Evolutionary conservation across 306 rosid genomes (phyloP), one percentile per base, ranked within the genome.

Genomic region (Rosa persica): DNA sequence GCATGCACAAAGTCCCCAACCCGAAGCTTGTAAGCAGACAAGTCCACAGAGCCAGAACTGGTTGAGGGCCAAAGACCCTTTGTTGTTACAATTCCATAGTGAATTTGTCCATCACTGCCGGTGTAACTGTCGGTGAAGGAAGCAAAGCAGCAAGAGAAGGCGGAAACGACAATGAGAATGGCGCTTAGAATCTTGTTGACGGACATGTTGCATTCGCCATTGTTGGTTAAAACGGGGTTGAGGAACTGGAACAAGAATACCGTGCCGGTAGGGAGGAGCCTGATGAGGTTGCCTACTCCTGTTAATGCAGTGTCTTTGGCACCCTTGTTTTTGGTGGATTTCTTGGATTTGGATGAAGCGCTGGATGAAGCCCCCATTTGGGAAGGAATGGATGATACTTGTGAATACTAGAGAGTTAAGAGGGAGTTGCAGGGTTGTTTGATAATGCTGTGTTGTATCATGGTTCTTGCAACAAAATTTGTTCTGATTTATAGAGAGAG

Each of bases 51-150:
- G 5, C 72, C 78, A 0, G 93, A 85, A 0, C 55, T 82, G 38
- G 93, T 72, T 1, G 93, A 76, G 0, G 97, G 97, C 97, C 97
- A 94, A 17, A 94, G 43, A 0, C 97, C 97, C 11, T 61, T 82
- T 0, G 22, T 0, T 2, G 97, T 94, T 4, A 74, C 92, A 34
- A 94, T 2, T 42, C 84, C 93, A 17, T 87, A 92, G 78, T 89
- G 93, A 3, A 72, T 81, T 27, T 77, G 10, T 10, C 90, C 93
- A 66, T 87, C 97, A 51, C 74, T 51, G 70, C 87, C 91, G 1
- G 83, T 79, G 89, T 89, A 92, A 66, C 97, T 92, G 71, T 94
- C 98, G 1, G 95, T 90, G 85, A 94, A 94, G 80, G 90, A 82
- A 42, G 97, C 67, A 67, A 94, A 91, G 60, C 34, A 85, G 36